Evolutionary conservation across 768 basidiomycete genomes (phyloP).

Genomic region (Pseudohyphozyma bogoriensis): DNA sequence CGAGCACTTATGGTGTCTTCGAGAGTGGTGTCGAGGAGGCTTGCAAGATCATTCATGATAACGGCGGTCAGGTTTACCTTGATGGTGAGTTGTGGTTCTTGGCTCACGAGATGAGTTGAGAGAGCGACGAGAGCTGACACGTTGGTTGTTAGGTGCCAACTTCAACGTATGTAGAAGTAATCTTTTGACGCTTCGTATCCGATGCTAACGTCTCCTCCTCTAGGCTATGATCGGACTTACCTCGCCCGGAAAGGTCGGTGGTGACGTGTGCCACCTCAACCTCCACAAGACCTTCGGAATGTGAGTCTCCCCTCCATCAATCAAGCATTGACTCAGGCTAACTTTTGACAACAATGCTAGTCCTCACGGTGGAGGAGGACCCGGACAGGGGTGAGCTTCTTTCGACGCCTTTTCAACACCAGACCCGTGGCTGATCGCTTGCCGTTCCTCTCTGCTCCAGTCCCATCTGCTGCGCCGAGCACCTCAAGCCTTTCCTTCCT

Average conservation of each 20-base stretch:
- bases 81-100: too few relatives aligned
- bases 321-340: background rate
- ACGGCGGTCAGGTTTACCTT: conserved; percentile 90
- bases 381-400: conserved; percentile 66
- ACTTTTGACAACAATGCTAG: conserved; percentile 44
- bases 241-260: conserved; percentile 67
- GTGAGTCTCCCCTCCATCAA: conserved; percentile 42
- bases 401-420: background rate
- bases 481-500: conserved; percentile 89
- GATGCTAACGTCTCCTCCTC: background rate
- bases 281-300: conserved; percentile 97
- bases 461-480: conserved; percentile 87
- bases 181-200: background rate
- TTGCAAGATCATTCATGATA: conserved; percentile 83
- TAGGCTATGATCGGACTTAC: conserved; percentile 29
- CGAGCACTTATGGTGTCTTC: conserved; percentile 92
- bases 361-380: conserved; percentile 94
- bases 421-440: too few relatives aligned
- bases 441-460: conserved; percentile 37
- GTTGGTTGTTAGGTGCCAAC: too few relatives aligned
- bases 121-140: too few relatives aligned
- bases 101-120: too few relatives aligned
- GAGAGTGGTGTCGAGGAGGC: conserved; percentile 73
- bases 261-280: conserved; percentile 96
- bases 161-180: conserved; percentile 7